Base-by-base conservation (phyloP, 495 filamentous ascomycete species). In the Xylaria castorea region DNA sequence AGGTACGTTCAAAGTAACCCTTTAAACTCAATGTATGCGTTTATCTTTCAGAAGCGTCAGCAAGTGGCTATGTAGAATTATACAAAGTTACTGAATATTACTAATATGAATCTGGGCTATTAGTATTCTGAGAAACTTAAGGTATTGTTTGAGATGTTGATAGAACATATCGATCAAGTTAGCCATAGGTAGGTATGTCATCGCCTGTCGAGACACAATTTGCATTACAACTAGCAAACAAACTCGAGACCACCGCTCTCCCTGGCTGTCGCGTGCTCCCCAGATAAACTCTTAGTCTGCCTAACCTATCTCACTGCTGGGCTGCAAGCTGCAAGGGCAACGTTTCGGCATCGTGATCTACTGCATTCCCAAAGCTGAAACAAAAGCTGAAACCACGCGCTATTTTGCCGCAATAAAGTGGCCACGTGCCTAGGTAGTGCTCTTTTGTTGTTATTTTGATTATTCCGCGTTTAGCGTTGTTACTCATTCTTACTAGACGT, bases 301-400 rank as follows among this genome's bases (percentile, higher is more conserved):
- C 60, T 30, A 48, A 16, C 44, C 20, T 36, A 67, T 14, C 36
- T 30, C 7, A 25, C 51, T 48, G 42, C 58, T 50, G 42, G 34
- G 68, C 58, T 68, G 11, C 44, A 55, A 16, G 38, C 38, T 42
- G 38, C 9, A 42, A 42, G 27, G 66, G 50, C 32, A 71, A 40
- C 16, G 55, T 71, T 64, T 50, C 68, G 57, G 60, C 20, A 55
- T 55, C 55, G 22, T 64, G 68, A 71, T 71, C 68, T 50, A 50
- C 68, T 53, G 42, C 30, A 27, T 16, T 63, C 57, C 3, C 55
- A 32, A 4, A 70, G 58, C 57, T 71, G 68, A 70, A 70, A 70
- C 68, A 30, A 9, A 62, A 40, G 32, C 55, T 51, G 55, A 61
- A 71, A 71, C 57, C 68, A 22, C 22, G 20, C 38, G 4, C 25